phyloP scores from a whole-genome alignment of 1,284 basidiomycete species.

The Apiotrichum veenhuisii region DNA sequence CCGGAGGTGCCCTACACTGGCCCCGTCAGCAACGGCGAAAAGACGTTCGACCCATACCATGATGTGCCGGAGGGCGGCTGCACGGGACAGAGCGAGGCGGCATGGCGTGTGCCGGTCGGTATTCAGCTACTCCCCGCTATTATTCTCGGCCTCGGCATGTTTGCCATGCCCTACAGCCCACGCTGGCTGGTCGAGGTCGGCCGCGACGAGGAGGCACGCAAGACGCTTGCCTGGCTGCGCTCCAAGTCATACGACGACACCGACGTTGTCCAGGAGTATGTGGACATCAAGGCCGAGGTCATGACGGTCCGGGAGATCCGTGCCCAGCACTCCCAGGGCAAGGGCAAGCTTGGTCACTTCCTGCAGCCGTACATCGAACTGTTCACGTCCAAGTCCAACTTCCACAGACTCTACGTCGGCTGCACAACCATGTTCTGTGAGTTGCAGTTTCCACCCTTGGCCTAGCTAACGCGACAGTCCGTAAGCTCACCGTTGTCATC shows the following conservation, averaged over 20 bases:
- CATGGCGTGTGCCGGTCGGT: constrained; percentile 25
- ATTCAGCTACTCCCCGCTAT: constrained; percentile 40
- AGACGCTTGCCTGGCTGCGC: constrained; percentile 28
- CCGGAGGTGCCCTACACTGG: constrained; percentile 26
- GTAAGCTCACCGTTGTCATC: too few species aligned
- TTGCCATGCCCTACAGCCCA: constrained; percentile 30
- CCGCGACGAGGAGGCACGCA: constrained; percentile 27
- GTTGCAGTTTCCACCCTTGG: too few species aligned
- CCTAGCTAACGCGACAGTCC: too few species aligned
- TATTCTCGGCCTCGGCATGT: constrained; percentile 23
- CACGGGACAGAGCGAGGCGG: constrained; percentile 28
- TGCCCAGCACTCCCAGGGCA: neutral
- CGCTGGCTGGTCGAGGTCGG: constrained; percentile 31
- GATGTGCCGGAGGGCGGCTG: constrained; percentile 25
- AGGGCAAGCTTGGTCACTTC: neutral
- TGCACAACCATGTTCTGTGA: constrained; percentile 19
- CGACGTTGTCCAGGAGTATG: constrained; percentile 27
- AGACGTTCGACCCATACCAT: constrained; percentile 16
- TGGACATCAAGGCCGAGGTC: constrained; percentile 35
- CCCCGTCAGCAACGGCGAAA: constrained; percentile 10
- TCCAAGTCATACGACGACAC: constrained; percentile 19
- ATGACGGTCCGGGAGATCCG: constrained; percentile 14
- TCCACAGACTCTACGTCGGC: constrained; percentile 16
- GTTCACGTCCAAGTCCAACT: constrained; percentile 11
- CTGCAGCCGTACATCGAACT: constrained; percentile 19